phyloP scores from a whole-genome alignment of 352 stramenopile genomes.

The Phytophthora hibernalis region DNA sequence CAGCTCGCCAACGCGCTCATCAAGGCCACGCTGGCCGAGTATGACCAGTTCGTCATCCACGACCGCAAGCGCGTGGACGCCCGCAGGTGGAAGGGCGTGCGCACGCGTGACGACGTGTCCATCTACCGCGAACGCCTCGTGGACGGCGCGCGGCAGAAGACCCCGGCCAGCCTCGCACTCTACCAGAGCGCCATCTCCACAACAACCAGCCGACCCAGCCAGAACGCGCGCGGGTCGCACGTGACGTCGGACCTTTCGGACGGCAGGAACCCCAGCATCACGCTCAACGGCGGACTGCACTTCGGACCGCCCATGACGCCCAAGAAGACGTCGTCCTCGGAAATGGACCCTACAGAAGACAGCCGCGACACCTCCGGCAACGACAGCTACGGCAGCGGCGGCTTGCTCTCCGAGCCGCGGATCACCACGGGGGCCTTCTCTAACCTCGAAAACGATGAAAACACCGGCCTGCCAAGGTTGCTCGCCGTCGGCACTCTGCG shows the following conservation, averaged over 20 bases:
- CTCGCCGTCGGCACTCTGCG: constrained; percentile 50
- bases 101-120: constrained; percentile 44
- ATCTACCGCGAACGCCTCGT: constrained; percentile 50
- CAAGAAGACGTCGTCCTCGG: constrained; percentile 20
- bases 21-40: constrained; percentile 51
- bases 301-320: constrained; percentile 19
- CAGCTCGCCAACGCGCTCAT: constrained; percentile 59
- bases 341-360: constrained; percentile 25
- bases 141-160: constrained; percentile 28
- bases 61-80: constrained; percentile 48
- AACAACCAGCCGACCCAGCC: constrained; percentile 35
- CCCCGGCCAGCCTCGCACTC: constrained; percentile 27
- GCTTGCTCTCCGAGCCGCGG: constrained; percentile 26
- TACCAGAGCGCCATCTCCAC: constrained; percentile 33
- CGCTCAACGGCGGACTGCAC: constrained; percentile 10
- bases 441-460: constrained; percentile 20
- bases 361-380: constrained; percentile 32
- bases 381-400: constrained; percentile 34
- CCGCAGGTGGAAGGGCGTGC: constrained; percentile 51
- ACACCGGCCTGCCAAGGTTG: constrained; percentile 39
- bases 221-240: constrained; percentile 11
- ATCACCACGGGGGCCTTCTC: constrained; percentile 31
- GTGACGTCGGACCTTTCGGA: constrained; percentile 30
- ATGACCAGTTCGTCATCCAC: constrained; percentile 52
- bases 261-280: constrained; percentile 18